phyloP scores from a whole-genome alignment of 1,139 yeast genomes.

The Geotrichum carabidarum region DNA sequence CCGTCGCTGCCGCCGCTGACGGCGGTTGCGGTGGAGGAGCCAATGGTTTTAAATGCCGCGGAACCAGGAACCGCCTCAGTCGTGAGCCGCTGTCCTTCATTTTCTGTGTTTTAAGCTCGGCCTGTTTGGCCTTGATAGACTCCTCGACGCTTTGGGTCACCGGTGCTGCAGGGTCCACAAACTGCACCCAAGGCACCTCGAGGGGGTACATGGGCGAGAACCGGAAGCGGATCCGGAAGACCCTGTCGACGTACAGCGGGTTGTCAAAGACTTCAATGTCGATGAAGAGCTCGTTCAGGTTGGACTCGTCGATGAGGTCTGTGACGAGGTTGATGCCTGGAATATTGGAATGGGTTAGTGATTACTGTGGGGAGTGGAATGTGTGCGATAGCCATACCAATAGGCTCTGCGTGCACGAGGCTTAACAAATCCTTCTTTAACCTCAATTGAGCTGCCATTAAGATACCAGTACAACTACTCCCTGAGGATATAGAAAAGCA shows the following conservation, averaged over 20 bases:
- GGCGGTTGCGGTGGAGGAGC: not conserved
- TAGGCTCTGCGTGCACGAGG: no score
- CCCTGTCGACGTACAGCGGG: constrained; percentile 33
- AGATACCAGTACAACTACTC: not conserved
- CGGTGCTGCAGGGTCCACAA: constrained; percentile 30
- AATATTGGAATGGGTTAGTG: not conserved
- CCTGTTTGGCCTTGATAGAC: not conserved
- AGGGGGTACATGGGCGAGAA: constrained; percentile 56
- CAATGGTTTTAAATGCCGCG: not conserved
- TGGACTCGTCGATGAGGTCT: constrained; percentile 27
- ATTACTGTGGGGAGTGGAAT: not conserved
- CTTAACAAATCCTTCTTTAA: no score
- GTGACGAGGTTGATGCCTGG: constrained; percentile 30
- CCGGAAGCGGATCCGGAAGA: constrained; percentile 42
- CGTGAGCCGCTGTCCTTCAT: no score
- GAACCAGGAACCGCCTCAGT: no score
- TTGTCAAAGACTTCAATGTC: constrained; percentile 39
- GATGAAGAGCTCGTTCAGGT: constrained; percentile 33
- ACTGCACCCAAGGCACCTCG: constrained; percentile 57
- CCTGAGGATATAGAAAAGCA: no score
- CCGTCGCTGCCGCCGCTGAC: constrained; percentile 5
- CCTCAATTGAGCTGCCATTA: not conserved
- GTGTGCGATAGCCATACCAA: not conserved
- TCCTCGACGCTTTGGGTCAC: not conserved
- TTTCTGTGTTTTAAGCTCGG: not conserved